Conservation (phyloP, 192 early-diverging fungal species). For the Coemansia sp. region DNA sequence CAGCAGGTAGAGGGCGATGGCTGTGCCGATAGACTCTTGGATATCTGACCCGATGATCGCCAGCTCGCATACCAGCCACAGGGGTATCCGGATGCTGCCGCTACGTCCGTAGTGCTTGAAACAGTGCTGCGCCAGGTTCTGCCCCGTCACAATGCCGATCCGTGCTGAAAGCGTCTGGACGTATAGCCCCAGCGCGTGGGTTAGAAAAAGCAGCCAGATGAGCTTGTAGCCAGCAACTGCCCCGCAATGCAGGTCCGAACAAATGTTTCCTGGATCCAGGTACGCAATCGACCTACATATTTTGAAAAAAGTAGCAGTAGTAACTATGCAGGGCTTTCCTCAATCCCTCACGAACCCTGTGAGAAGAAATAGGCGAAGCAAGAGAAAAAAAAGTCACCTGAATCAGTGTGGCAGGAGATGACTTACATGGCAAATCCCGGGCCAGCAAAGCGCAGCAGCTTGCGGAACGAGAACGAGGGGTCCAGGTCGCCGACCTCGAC, state of each 20-base stretch:
- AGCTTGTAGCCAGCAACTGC: constrained; percentile 63
- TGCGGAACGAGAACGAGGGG: constrained; percentile 55
- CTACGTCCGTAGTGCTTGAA: constrained; percentile 37
- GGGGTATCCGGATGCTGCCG: constrained; percentile 24
- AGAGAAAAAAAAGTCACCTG: neutral
- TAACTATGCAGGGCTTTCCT: no score
- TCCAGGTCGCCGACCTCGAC: constrained; percentile 54
- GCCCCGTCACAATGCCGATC: constrained; percentile 61
- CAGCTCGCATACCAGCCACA: constrained; percentile 61
- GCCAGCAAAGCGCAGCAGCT: constrained; percentile 61
- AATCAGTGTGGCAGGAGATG: no score
- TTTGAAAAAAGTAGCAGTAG: no score
- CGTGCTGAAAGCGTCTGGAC: constrained; percentile 61
- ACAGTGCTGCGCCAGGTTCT: constrained; percentile 60
- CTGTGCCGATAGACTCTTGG: constrained; percentile 84
- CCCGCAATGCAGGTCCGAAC: constrained; percentile 67
- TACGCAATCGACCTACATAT: constrained; percentile 67
- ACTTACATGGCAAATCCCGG: constrained; percentile 58
- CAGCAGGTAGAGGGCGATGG: constrained; percentile 78
- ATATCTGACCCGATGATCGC: constrained; percentile 71
- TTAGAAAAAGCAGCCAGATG: constrained; percentile 63
- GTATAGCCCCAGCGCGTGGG: constrained; percentile 59
- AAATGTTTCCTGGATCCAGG: constrained; percentile 66
- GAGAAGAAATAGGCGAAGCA: no score
- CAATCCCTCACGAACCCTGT: no score